Base-by-base conservation (phyloP, 257 asterid species). In the Scutellaria minor region DNA sequence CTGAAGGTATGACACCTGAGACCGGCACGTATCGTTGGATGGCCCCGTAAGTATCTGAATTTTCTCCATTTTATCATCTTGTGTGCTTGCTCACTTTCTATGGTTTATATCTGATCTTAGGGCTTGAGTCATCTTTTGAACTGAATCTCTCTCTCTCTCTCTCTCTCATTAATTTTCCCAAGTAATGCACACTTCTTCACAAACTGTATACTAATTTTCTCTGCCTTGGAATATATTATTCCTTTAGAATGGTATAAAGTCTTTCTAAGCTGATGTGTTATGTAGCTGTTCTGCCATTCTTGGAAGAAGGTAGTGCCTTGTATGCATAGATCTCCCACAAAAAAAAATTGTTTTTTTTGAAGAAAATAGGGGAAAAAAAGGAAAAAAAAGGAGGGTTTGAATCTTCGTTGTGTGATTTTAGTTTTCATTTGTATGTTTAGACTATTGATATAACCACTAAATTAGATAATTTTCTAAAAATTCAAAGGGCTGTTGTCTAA, bases 1-100 rank as follows among this genome's bases (percentile, higher is more conserved):
- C 99, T 9, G 98, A 94, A 83, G 99, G 99, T 65, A 94, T 94
- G 99, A 94, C 99, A 14, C 99, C 99, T 15, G 99, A 94, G 77
- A 94, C 99, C 5, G 99, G 99, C 69, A 94, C 99, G 20, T 94
- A 94, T 80, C 95, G 97, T 53, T 94, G 99, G 99, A 94, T 94
- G 99, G 99, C 99, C 51, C 99, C 99, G 99, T 95, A 86, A 95
- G 98, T 81, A 48, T 69, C 71, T 66, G 31, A 6, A 5, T 77
- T 2, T 56, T 71, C 39, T 62, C 45, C 68, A 52, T 66, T 52
- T 61, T 35, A 6, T 71, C 18, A 6, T 48, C 9, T 68, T 15
- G 0, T 37, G 14, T 8, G 76, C 22, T 53, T 73, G 45, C 31
- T 15, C n/a, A 18, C n/a, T 1, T 59, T 27, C 35, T 22, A 31